Conservation (phyloP, 805 yeast species). For the Candida multigemmis region DNA sequence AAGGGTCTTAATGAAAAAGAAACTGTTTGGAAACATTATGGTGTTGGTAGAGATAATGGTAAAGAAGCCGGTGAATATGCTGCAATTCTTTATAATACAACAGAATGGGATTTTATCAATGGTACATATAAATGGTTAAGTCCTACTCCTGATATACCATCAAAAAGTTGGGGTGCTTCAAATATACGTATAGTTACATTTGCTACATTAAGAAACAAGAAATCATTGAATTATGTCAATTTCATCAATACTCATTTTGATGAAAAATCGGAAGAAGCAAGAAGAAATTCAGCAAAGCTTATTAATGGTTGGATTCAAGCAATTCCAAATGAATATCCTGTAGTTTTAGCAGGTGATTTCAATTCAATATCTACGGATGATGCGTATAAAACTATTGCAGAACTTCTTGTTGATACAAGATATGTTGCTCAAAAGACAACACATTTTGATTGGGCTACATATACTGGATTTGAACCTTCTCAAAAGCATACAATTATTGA, state of each 20-base stretch:
- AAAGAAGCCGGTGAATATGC: slow-evolving; percentile 39
- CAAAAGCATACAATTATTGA: slow-evolving; percentile 25
- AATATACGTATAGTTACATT: slow-evolving; percentile 31
- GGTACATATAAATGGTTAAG: slow-evolving; percentile 45
- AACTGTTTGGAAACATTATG: slow-evolving; percentile 30
- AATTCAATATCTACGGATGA: slow-evolving; percentile 25
- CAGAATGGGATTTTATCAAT: slow-evolving; percentile 28
- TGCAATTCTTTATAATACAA: slow-evolving; percentile 34
- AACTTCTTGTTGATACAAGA: slow-evolving; percentile 16
- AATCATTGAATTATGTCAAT: slow-evolving; percentile 13
- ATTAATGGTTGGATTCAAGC: slow-evolving; percentile 29
- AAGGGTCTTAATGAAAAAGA: slow-evolving; percentile 27
- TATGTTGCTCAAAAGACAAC: slow-evolving; percentile 12
- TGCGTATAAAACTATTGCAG: slow-evolving; percentile 22
- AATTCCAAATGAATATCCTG: slow-evolving; percentile 20
- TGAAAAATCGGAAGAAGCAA: slow-evolving; percentile 36
- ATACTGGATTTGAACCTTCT: slow-evolving; percentile 26
- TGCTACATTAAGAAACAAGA: slow-evolving; percentile 14
- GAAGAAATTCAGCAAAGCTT: slow-evolving; percentile 36
- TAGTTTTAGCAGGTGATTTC: slow-evolving; percentile 48
- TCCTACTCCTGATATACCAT: slow-evolving; percentile 44
- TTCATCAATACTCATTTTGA: slow-evolving; percentile 43
- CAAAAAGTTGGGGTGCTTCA: slow-evolving; percentile 32
- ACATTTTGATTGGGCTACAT: slow-evolving; percentile 19
- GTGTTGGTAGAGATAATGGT: slow-evolving; percentile 50